These are phyloP conservation scores for Trichoderma reesei DNA, from an alignment of 495 filamentous ascomycete species.

Conservation along the genomic window DNA sequence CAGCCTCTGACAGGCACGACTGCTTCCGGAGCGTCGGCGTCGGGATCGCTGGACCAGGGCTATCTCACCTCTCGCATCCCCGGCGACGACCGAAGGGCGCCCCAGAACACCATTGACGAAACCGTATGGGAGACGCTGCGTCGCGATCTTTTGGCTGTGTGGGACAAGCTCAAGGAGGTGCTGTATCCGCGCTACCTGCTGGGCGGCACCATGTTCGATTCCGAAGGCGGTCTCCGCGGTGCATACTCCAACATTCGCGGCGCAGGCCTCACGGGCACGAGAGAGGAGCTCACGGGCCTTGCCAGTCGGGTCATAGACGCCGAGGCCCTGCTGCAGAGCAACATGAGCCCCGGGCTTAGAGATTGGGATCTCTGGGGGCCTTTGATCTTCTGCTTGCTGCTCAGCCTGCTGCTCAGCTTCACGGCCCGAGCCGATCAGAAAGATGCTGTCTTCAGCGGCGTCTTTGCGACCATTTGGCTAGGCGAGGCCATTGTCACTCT, in stretches of 20 bases:
- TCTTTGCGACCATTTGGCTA: conserved; percentile 94
- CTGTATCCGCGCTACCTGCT: conserved; percentile 93
- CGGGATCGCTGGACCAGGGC: conserved; percentile 42
- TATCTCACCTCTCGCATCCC: conserved; percentile 83
- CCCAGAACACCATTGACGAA: conserved; percentile 92
- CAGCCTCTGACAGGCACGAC: conserved; percentile 76
- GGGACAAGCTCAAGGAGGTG: conserved; percentile 97
- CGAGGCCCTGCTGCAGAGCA: conserved; percentile 59
- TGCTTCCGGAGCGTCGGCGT: conserved; percentile 37
- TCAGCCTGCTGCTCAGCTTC: conserved; percentile 78
- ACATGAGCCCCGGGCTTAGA: conserved; percentile 76
- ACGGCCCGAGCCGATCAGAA: conserved; percentile 65
- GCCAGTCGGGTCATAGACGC: conserved; percentile 53
- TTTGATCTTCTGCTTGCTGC: conserved; percentile 78
- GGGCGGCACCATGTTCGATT: conserved; percentile 62
- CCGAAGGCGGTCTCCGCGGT: conserved; percentile 42
- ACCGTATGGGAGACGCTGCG: conserved; percentile 90
- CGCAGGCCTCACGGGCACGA: conserved; percentile 41
- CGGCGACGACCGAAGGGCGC: conserved; percentile 89
- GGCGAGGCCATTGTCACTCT: conserved; percentile 95
- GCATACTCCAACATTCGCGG: conserved; percentile 41
- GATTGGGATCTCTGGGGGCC: conserved; percentile 99
- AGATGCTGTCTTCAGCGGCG: conserved; percentile 82
- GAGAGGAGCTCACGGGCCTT: conserved; percentile 50
- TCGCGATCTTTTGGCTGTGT: conserved; percentile 83